A percentile compares a stretch with the other conserved stretches of the same genome.
These are phyloP conservation scores for Paramyrothecium sp. DNA, from an alignment of 2,329 filamentous ascomycete genomes.

Conservation along the genomic window DNA sequence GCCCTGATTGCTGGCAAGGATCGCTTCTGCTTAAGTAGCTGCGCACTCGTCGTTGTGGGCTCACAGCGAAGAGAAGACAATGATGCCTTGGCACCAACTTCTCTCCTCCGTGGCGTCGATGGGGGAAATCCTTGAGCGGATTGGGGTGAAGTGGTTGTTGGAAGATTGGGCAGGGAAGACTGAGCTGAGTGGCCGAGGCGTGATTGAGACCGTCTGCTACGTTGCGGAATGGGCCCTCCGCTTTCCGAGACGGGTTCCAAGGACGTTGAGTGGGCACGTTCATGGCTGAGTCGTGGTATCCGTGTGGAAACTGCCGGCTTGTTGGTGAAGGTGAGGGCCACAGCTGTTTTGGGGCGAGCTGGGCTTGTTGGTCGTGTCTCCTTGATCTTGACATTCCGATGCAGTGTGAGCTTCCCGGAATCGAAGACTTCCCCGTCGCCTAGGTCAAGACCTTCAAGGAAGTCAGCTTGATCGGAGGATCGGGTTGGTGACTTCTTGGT, in stretches of 20 bases:
- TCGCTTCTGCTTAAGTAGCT: constrained; percentile 64
- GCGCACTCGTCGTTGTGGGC: constrained; percentile 63
- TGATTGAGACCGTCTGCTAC: constrained; percentile 61
- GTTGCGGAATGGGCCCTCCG: constrained; percentile 66
- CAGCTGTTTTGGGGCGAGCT: constrained; percentile 68
- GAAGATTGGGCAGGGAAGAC: constrained; percentile 64
- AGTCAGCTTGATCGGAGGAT: constrained; percentile 65
- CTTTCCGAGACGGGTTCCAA: constrained; percentile 94
- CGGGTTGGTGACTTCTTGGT: constrained; percentile 25
- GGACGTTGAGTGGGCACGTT: constrained; percentile 66
- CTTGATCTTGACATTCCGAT: constrained; percentile 90
- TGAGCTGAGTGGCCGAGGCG: constrained; percentile 68
- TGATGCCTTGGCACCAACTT: constrained; percentile 55
- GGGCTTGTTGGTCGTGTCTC: constrained; percentile 67
- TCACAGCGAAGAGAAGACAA: constrained; percentile 54
- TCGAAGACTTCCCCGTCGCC: constrained; percentile 81
- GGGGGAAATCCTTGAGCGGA: constrained; percentile 53
- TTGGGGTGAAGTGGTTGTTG: constrained; percentile 59
- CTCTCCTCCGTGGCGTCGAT: constrained; percentile 59
- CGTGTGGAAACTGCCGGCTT: constrained; percentile 67
- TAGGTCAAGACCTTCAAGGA: constrained; percentile 83
- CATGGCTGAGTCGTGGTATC: constrained; percentile 75
- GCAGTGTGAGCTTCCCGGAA: constrained; percentile 76
- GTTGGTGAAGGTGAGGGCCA: constrained; percentile 89
- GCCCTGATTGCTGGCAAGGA: constrained; percentile 61